Evolutionary conservation across 2,329 filamentous ascomycete species (phyloP), one percentile per base, ranked within the genome.

Genomic region (Neocucurbitaria cava): DNA sequence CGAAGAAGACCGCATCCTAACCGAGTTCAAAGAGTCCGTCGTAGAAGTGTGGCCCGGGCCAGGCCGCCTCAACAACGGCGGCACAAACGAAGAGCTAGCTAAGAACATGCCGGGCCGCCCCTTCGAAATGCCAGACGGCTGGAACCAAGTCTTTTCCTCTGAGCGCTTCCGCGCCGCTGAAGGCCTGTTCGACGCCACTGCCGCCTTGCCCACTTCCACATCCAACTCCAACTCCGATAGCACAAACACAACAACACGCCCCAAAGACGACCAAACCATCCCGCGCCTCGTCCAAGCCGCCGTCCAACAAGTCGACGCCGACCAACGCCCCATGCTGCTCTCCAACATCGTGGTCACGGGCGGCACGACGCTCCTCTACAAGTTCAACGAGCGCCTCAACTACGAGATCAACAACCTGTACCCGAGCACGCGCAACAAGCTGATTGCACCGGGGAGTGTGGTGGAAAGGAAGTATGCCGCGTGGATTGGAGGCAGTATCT

Each of bases 1-100:
- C 62, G 89, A 98, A 77, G 93, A 99, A 80, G 95, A 98, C 76
- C 90, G 94, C 48, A 89, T 96, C 38, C 80, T 99, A 52, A 92
- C 91, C 33, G 92, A 97, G 74, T 99, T 96, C 85, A 99, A 99
- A 80, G 96, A 99, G 79, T 96, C 90, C 17, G 92, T 97, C 15
- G 92, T 98, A 24, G 92, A 97, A 78, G 87, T 94, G 13, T 99
- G 95, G 94, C 86, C 87, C 23, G 91, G 91, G 0, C 91, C 91
- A 0, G 88, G 88, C 54, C 84, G 87, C 57, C 87, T 92, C 67
- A 75, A 75, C 71, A 64, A 69, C 50, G 70, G 68, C 50, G 70
- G 72, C 23, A 77, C 80, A 5, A 96, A 94, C 72, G 87, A 95
- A 71, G 93, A 97, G 38, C 82, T 87, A 43, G 88, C 88, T 53